Base-by-base conservation (phyloP, 108 stramenopile genomes). In the Fistulifera solaris region DNA sequence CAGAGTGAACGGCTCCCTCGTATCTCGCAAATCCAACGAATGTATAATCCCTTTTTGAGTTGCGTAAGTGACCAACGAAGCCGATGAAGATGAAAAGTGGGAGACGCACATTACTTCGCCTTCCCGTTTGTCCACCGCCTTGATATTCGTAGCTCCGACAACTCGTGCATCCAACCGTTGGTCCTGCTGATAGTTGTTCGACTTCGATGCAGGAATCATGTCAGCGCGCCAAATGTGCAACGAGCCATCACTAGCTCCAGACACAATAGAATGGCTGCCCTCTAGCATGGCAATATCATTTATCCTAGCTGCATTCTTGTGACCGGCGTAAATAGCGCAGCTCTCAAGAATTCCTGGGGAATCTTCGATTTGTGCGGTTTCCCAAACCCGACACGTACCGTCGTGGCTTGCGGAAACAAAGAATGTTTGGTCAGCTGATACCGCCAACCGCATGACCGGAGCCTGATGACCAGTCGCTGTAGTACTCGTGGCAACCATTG, bases 351-450 rank as follows among this genome's bases (percentile, higher is more conserved):
- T 42, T 18, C 84, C 89, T 50, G 77, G 72, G 49, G 79, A 73
- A 49, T 81, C 70, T 58, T 90, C 89, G 43, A 83, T 59, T 45
- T 93, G 82, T 12, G 77, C 63, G 27, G 88, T 58, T 61, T 96
- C 93, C 83, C 94, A 98, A 27, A 98, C 83, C 59, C 83, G 76
- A 48, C 85, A 85, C 7, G 93, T 94, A 8, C 91, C 91, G 68
- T 97, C 96, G 55, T 75, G 77, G 27, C 89, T 87, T 21, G 82
- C 94, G 14, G 92, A 84, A 3, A 81, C 93, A 58, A 97, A 95
- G 58, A 95, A 97, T 17, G 79, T 59, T 48, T 94, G 76, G 68
- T 97, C 94, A 41, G 74, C 70, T 0, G 94, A 73, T 26, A 97
- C 77, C 35, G 92, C 92, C 52, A 97, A 65, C n/a, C 93, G 80